Conservation (phyloP, 345 rosid genomes). For the Combretum micranthum region DNA sequence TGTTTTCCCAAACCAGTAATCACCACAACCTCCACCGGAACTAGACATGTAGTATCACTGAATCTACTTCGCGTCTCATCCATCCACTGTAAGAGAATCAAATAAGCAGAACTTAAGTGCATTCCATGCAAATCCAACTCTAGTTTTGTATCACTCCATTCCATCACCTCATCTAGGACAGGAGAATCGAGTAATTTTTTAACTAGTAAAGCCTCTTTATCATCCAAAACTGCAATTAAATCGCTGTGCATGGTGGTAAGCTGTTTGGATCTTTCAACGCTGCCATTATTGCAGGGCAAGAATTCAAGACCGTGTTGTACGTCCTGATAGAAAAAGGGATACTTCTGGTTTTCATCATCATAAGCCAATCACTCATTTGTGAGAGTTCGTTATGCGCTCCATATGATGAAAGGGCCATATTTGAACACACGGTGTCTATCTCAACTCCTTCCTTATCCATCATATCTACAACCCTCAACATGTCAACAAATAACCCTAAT, state of each 20-base stretch:
- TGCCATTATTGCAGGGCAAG: conserved; percentile 45
- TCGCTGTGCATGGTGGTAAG: conserved; percentile 41
- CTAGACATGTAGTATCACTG: conserved; percentile 13
- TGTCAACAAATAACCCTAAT: conserved; percentile 55
- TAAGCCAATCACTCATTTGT: conserved; percentile 56
- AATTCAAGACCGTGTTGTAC: conserved; percentile 67
- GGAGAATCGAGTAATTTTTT: conserved; percentile 37
- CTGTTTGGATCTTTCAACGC: conserved; percentile 22
- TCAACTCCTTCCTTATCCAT: conserved; percentile 44
- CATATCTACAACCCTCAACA: conserved; percentile 34
- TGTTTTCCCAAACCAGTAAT: conserved; percentile 78
- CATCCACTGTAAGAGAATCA: conserved; percentile 70
- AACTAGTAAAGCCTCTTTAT: conserved; percentile 45
- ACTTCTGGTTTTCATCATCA: conserved; percentile 32
- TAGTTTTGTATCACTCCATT: conserved; percentile 41
- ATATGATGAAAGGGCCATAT: conserved; percentile 75
- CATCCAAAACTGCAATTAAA: conserved; percentile 32
- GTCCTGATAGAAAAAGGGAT: conserved; percentile 60
- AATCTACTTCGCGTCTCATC: conserved; percentile 47
- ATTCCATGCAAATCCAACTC: conserved; percentile 88
- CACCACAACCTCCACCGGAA: conserved; percentile 56
- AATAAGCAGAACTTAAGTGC: conserved; percentile 64
- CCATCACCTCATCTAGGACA: conserved; percentile 44
- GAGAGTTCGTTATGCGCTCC: conserved; percentile 53
- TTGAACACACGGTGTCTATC: conserved; percentile 61